Evolutionary conservation across 2,329 filamentous ascomycete genomes (phyloP).

Genomic region (Trichophyton simii): DNA sequence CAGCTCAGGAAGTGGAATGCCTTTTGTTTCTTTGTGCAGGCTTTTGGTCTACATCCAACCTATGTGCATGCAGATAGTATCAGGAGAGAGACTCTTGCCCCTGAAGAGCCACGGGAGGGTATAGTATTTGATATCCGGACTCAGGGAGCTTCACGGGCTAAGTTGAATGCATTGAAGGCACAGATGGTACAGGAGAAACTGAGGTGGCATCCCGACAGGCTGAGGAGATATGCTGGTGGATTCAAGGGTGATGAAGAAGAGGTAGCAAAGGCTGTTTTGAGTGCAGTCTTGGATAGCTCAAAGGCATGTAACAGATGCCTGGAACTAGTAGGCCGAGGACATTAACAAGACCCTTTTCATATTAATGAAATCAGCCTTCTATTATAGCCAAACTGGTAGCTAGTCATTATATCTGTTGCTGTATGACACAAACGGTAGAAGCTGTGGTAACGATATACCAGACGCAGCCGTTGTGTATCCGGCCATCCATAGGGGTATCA

Average conservation of each 20-base stretch:
- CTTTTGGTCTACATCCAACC: slow-evolving; percentile 7
- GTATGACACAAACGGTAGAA: too few species aligned
- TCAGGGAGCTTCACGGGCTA: background rate
- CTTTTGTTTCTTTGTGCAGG: slow-evolving; percentile 11
- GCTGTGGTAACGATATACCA: too few species aligned
- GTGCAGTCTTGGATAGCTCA: slow-evolving; percentile 10
- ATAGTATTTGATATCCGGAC: slow-evolving; percentile 10
- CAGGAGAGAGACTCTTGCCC: background rate
- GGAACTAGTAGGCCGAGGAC: background rate
- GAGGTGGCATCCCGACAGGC: slow-evolving; percentile 13
- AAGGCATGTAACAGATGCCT: slow-evolving; percentile 7
- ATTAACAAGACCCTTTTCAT: too few species aligned
- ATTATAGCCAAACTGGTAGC: too few species aligned
- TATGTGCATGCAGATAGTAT: background rate
- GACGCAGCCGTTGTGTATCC: too few species aligned
- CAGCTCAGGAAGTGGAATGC: slow-evolving; percentile 13
- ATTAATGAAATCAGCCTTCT: too few species aligned
- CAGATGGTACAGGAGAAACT: slow-evolving; percentile 11
- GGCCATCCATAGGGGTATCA: too few species aligned
- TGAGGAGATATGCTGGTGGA: background rate
- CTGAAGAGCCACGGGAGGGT: background rate
- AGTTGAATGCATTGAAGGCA: slow-evolving; percentile 6
- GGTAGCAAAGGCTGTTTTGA: slow-evolving; percentile 13
- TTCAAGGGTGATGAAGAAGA: slow-evolving; percentile 8
- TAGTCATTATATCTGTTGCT: too few species aligned